These are phyloP conservation scores for Zoysia matrella DNA, from an alignment of 202 grass and related monocot genomes.

Conservation along the genomic window DNA sequence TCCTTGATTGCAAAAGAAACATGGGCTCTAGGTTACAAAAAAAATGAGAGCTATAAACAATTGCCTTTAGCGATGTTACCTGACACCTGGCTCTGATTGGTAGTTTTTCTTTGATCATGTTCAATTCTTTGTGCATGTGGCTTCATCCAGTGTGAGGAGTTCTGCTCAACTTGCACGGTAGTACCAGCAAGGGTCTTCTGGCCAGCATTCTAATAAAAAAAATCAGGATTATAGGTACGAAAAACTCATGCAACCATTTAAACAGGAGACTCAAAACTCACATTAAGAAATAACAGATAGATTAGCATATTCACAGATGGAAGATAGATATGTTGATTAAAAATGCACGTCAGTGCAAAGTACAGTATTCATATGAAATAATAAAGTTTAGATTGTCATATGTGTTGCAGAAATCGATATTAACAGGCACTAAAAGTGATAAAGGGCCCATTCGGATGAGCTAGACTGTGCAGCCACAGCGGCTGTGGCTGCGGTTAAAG, in stretches of 20 bases:
- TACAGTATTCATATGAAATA: not conserved
- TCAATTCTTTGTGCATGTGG: constrained; percentile 41
- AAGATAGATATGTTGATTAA: not conserved
- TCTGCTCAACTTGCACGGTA: constrained; percentile 44
- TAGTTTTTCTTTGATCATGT: constrained; percentile 47
- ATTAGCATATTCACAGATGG: not conserved
- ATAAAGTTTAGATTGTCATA: not conserved
- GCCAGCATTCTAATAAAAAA: constrained; percentile 49
- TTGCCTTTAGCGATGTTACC: constrained; percentile 45
- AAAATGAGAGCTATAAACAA: constrained; percentile 18
- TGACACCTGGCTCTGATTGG: constrained; percentile 49
- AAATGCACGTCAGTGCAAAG: not conserved
- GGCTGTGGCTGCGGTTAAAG: too few species aligned
- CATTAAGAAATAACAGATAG: not conserved
- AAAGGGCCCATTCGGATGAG: too few species aligned
- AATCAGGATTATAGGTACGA: constrained; percentile 29
- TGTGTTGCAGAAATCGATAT: not conserved
- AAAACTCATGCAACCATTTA: constrained; percentile 13
- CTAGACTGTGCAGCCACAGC: too few species aligned
- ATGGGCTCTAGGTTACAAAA: not conserved
- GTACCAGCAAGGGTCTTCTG: constrained; percentile 52
- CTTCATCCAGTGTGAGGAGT: constrained; percentile 47
- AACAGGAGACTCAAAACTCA: not conserved
- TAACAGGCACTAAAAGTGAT: not conserved
- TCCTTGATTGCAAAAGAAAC: constrained; percentile 1